phyloP scores from a whole-genome alignment of 371 early-diverging fungal genomes.

The Dentiscutata heterogama region DNA sequence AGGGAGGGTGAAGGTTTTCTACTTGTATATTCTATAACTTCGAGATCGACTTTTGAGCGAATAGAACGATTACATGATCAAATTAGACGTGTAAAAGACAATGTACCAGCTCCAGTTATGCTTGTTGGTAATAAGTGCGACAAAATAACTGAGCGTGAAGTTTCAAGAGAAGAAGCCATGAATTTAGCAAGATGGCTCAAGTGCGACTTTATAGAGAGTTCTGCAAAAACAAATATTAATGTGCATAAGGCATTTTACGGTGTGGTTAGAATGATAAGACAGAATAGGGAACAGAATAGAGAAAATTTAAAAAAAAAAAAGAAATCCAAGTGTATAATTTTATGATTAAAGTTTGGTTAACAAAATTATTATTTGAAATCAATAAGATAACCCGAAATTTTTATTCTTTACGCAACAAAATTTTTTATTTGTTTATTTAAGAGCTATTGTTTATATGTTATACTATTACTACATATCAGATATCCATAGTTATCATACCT shows the following conservation, averaged over 20 bases:
- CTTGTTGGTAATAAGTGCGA: conserved; percentile 97
- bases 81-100: conserved; percentile 87
- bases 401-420: too few relatives aligned
- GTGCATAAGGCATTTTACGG: conserved; percentile 83
- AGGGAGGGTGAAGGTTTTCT: conserved; percentile 92
- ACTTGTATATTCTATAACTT: conserved; percentile 89
- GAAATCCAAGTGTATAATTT: conserved; percentile 30
- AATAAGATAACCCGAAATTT: too few relatives aligned
- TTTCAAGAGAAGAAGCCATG: conserved; percentile 82
- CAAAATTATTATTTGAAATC: too few relatives aligned
- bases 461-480: too few relatives aligned
- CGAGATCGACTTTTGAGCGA: conserved; percentile 86
- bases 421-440: too few relatives aligned
- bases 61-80: conserved; percentile 85
- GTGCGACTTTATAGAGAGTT: conserved; percentile 88
- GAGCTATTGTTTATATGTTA: too few relatives aligned
- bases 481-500: too few relatives aligned
- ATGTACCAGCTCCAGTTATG: conserved; percentile 84
- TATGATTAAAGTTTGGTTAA: neutral
- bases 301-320: conserved; percentile 48
- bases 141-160: conserved; percentile 78
- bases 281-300: conserved; percentile 50
- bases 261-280: conserved; percentile 75
- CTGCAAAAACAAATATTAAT: conserved; percentile 91
- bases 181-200: conserved; percentile 76